A percentile compares a stretch with the other conserved stretches of the same genome.
These are phyloP conservation scores for Agapanthus africanus DNA, from an alignment of 106 monocot genomes.

Conservation along the genomic window DNA sequence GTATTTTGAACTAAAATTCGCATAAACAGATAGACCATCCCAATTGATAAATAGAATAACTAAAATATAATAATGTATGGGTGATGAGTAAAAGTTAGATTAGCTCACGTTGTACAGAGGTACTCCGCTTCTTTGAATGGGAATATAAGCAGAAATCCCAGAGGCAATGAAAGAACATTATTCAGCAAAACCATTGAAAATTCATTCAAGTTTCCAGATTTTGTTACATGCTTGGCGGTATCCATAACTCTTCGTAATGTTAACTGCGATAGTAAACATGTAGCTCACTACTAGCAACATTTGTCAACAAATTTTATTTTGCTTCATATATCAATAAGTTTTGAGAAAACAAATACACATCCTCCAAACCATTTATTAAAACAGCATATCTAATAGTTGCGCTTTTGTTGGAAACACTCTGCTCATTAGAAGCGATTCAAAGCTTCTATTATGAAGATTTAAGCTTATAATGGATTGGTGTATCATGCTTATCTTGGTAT, in stretches of 20 bases:
- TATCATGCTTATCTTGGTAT: no score
- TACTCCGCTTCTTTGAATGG: slow-evolving; percentile 54
- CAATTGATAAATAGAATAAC: not conserved
- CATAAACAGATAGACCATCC: no score
- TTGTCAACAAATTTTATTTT: not conserved
- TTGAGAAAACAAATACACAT: no score
- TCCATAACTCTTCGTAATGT: slow-evolving; percentile 59
- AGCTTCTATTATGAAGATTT: no score
- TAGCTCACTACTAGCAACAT: no score
- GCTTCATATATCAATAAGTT: no score
- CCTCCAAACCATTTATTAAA: no score
- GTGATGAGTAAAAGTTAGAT: not conserved
- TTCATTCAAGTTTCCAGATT: slow-evolving; percentile 66
- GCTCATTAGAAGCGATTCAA: no score
- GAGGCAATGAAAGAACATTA: slow-evolving; percentile 52
- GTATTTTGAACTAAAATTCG: no score
- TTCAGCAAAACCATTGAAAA: slow-evolving; percentile 70
- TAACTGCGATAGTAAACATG: slow-evolving; percentile 24
- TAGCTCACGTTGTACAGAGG: slow-evolving; percentile 46
- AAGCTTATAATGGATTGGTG: no score
- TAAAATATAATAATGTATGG: not conserved
- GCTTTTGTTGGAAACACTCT: no score
- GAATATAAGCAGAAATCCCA: slow-evolving; percentile 41
- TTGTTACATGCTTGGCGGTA: slow-evolving; percentile 51
- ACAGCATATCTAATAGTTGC: no score